Base-by-base conservation (phyloP, 2,329 filamentous ascomycete genomes). In the Scytalidium sp. region DNA sequence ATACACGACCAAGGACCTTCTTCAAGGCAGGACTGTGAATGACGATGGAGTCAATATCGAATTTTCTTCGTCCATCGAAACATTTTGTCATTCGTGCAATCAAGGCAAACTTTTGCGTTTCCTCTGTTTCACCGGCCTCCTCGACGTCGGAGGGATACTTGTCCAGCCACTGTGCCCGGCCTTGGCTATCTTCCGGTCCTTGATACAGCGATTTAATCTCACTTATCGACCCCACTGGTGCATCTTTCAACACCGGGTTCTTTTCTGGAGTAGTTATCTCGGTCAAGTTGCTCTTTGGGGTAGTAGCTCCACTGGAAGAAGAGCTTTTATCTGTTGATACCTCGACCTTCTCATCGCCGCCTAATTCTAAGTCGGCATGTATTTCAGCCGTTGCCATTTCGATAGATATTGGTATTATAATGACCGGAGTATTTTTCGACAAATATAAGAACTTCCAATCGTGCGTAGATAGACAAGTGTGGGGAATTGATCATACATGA, bases 21-120 rank as follows among this genome's bases (percentile, higher is more conserved):
- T 83, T 84, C 41, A 87, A 67, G 50, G 74, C 70, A 1, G 82
- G 79, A n/a, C 78, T 84, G 62, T 87, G 83, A 4, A 87, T 68
- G 41, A 85, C 73, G 50, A 88, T 76, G 29, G 79, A 83, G 59
- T 86, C 74, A 17, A 84, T 73, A 45, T 78, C 68, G 39, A 85
- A 75, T 41, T 78, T 78, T 62, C 82, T 83, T 50, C 76, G 74
- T 25, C 79, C 78, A 58, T 84, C 77, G 41, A 74, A 74, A 56
- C 75, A 74, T 64, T 76, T 80, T 47, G 74, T 68, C 59, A 85
- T 79, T 44, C 81, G 76, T 1, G 81, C 74, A 27, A 84, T 67
- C 40, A 84, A 67, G 2, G 83, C 82, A 57, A 76, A 85, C 56
- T 80, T 81, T 17, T 75, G 75, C 1, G 80, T 84, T 57, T 84